A percentile compares a stretch with the other conserved stretches of the same genome.
phyloP scores from a whole-genome alignment of 345 rosid species.

The Carallia brachiata region DNA sequence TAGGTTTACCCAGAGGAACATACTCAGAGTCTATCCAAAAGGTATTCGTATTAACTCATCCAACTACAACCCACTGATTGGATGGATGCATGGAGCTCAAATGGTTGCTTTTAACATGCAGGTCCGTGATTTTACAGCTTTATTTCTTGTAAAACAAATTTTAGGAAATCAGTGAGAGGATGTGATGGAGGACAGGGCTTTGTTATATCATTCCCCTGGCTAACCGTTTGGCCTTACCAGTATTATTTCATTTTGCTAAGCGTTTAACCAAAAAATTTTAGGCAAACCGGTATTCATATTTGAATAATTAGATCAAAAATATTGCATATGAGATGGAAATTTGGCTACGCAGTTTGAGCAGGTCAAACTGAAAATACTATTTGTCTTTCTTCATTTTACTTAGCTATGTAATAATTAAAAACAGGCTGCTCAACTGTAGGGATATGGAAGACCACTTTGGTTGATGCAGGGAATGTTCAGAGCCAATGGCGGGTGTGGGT shows the following conservation, averaged over 20 bases:
- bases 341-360: background rate
- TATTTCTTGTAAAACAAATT: background rate
- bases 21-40: conserved; percentile 83
- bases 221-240: no score
- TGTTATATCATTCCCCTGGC: no score
- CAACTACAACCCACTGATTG: conserved; percentile 61
- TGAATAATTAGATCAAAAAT: background rate
- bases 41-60: conserved; percentile 74
- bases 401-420: background rate
- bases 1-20: conserved; percentile 78
- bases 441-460: conserved; percentile 80
- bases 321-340: background rate
- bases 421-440: conserved; percentile 38
- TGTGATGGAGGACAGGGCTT: no score
- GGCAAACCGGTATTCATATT: background rate
- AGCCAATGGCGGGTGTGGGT: conserved; percentile 91
- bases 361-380: background rate
- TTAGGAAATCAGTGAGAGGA: no score
- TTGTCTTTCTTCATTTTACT: background rate
- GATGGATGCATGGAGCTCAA: conserved; percentile 89
- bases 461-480: conserved; percentile 92
- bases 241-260: no score
- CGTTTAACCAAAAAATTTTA: no score
- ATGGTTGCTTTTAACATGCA: conserved; percentile 94
- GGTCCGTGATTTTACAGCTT: conserved; percentile 33